A percentile compares a stretch with the other conserved stretches of the same genome.
These are phyloP conservation scores for Penicillium verhagenii DNA, from an alignment of 495 filamentous ascomycete genomes.

Conservation along the genomic window DNA sequence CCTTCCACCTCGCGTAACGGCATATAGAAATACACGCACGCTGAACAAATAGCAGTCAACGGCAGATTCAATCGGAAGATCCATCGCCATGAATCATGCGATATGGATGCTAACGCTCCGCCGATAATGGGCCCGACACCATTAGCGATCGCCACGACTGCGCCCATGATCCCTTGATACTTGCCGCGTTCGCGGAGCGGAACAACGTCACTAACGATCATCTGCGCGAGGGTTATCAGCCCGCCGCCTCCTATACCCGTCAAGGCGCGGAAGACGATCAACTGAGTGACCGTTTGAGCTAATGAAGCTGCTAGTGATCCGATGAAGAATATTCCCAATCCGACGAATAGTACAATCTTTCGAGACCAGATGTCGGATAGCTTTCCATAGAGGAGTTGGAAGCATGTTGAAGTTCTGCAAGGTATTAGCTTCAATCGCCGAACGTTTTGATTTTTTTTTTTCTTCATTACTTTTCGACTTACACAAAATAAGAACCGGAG, in stretches of 20 bases:
- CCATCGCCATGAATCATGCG: constrained; percentile 53
- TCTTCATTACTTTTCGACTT: too few relatives aligned
- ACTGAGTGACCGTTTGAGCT: constrained; percentile 48
- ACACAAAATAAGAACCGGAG: constrained; percentile 56
- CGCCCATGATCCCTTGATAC: constrained; percentile 58
- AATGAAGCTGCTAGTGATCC: constrained; percentile 54
- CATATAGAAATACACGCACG: constrained; percentile 52
- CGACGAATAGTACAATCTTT: constrained; percentile 51
- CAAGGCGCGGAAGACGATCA: constrained; percentile 55
- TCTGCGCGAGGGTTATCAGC: constrained; percentile 52
- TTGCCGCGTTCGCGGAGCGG: constrained; percentile 55
- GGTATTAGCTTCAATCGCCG: background rate
- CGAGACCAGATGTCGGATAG: constrained; percentile 60
- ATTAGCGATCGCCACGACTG: constrained; percentile 53
- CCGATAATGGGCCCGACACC: constrained; percentile 56
- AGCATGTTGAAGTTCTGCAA: constrained; percentile 52
- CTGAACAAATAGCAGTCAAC: constrained; percentile 43
- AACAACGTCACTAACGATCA: constrained; percentile 57
- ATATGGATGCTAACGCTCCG: constrained; percentile 44
- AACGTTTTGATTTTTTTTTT: too few relatives aligned
- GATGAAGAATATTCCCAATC: constrained; percentile 53
- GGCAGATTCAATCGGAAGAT: constrained; percentile 54
- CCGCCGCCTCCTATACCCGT: constrained; percentile 58
- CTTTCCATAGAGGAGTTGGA: constrained; percentile 54
- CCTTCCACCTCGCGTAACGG: constrained; percentile 49